These are phyloP conservation scores for Calonectria crousiana DNA, from an alignment of 2,329 filamentous ascomycete genomes.

Conservation along the genomic window DNA sequence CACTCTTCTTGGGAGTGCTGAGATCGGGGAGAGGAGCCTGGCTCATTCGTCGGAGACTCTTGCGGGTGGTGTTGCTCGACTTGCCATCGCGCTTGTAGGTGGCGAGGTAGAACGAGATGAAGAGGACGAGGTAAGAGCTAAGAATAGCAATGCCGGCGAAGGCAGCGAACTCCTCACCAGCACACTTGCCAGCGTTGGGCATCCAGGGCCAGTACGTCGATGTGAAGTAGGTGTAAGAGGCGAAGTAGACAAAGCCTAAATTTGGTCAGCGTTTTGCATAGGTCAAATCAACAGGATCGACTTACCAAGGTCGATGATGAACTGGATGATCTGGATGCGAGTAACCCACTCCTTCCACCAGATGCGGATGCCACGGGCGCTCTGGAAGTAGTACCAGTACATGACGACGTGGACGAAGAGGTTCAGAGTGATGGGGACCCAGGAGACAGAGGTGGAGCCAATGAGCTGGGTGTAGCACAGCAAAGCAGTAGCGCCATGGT, in stretches of 20 bases:
- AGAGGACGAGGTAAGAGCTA: slow-evolving; percentile 95
- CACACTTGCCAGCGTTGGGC: slow-evolving; percentile 87
- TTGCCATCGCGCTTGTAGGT: slow-evolving; percentile 93
- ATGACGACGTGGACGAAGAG: slow-evolving; percentile 96
- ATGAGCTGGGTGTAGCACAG: slow-evolving; percentile 98
- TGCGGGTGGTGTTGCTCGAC: slow-evolving; percentile 83
- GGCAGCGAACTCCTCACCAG: slow-evolving; percentile 96
- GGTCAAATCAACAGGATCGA: slow-evolving; percentile 21
- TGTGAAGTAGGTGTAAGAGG: slow-evolving; percentile 98
- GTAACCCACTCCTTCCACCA: slow-evolving; percentile 99
- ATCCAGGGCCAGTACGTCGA: slow-evolving; percentile 89
- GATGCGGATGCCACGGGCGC: slow-evolving; percentile 91
- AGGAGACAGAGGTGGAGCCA: slow-evolving; percentile 91
- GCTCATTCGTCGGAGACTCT: slow-evolving; percentile 76
- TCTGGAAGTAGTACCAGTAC: slow-evolving; percentile 99
- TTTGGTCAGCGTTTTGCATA: slow-evolving; percentile 34
- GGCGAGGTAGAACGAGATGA: slow-evolving; percentile 98
- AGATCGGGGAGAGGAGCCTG: slow-evolving; percentile 81
- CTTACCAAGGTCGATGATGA: slow-evolving; percentile 95
- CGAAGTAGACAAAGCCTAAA: slow-evolving; percentile 95
- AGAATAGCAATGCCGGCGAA: slow-evolving; percentile 93
- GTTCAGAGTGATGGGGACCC: slow-evolving; percentile 95
- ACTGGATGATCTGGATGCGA: slow-evolving; percentile 95
- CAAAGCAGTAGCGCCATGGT: slow-evolving; percentile 95
- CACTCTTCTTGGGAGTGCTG: slow-evolving; percentile 55